phyloP scores from a whole-genome alignment of 345 rosid species.

The Arabidopsis arenosa region DNA sequence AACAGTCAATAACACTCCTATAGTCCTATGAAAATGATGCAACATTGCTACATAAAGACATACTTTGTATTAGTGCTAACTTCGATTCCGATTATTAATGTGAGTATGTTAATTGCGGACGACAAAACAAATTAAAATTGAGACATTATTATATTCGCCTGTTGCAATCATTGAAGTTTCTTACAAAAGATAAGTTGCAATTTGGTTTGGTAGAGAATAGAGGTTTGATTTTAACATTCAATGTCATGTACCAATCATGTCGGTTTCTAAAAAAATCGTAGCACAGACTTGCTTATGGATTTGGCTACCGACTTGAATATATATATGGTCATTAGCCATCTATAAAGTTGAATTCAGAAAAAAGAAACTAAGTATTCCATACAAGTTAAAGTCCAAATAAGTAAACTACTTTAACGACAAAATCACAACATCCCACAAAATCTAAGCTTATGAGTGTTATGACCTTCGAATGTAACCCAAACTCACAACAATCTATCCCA shows the following conservation, averaged over 20 bases:
- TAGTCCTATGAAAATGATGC: background rate
- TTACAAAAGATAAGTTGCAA: background rate
- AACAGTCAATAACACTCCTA: background rate
- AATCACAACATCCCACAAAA: too few relatives aligned
- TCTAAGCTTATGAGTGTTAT: background rate
- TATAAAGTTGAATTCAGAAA: background rate
- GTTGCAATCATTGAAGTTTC: conserved; percentile 1
- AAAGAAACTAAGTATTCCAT: too few relatives aligned
- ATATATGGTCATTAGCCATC: background rate
- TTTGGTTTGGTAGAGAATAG: background rate
- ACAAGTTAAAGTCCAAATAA: too few relatives aligned
- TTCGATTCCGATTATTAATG: background rate
- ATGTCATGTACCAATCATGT: conserved; percentile 8
- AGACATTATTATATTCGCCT: background rate
- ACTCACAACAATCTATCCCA: background rate
- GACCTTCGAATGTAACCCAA: background rate
- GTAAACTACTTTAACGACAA: too few relatives aligned
- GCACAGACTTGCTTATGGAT: background rate
- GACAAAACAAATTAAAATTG: background rate
- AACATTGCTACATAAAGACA: background rate
- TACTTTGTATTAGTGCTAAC: background rate
- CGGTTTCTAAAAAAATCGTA: background rate
- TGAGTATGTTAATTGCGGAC: background rate
- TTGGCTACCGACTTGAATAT: background rate
- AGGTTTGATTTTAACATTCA: background rate